Base-by-base conservation (phyloP, 2,329 filamentous ascomycete genomes). In the Chaetomium sp. region DNA sequence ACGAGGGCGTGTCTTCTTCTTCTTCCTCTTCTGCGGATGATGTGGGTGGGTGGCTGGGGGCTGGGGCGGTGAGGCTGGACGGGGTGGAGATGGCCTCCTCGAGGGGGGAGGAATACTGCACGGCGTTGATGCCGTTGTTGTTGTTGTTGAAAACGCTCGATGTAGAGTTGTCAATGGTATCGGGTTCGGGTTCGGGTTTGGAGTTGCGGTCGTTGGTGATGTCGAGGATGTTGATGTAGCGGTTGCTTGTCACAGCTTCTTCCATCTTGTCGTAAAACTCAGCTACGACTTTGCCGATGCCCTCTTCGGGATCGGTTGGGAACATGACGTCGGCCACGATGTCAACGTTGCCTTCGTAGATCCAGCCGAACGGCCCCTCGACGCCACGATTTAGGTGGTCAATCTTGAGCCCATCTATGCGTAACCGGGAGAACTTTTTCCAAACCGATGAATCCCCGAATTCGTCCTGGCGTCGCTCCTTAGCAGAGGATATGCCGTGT, bases 211-310 rank as follows among this genome's bases (percentile, higher is more conserved):
- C 56, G n/a, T 73, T 72, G 57, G 77, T 79, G 56, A 81, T 82
- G 65, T 86, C 85, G 5, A 88, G 78, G 58, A 89, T 82, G 50
- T 81, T 81, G 25, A 85, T 76, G 69, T 90, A 88, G 31, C 88
- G 86, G 73, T 92, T 92, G 29, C 90, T 87, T 1, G 89, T 92
- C 25, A 98, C 93, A 0, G 93, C 93, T 51, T 95, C 93, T 78
- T 99, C 95, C 74, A 99, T 86, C 67, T 92, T 91, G 75, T 98
- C 94, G 77, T 98, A 98, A 72, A 99, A 93, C 74, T 97, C 93
- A n/a, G 90, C 89, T 85, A 99, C 91, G 54, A 97, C 93, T 75
- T 97, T 97, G 27, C 90, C 90, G 63, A 99, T 89, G 68, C 93
- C 91, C 67, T 94, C 93, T 65, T 96, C 91, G 49, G 87, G 87